A percentile compares a stretch with the other conserved stretches of the same genome.
Conservation (phyloP, 2,329 filamentous ascomycete species). For the Ophiognomonia clavigignenti-juglandacearum region DNA sequence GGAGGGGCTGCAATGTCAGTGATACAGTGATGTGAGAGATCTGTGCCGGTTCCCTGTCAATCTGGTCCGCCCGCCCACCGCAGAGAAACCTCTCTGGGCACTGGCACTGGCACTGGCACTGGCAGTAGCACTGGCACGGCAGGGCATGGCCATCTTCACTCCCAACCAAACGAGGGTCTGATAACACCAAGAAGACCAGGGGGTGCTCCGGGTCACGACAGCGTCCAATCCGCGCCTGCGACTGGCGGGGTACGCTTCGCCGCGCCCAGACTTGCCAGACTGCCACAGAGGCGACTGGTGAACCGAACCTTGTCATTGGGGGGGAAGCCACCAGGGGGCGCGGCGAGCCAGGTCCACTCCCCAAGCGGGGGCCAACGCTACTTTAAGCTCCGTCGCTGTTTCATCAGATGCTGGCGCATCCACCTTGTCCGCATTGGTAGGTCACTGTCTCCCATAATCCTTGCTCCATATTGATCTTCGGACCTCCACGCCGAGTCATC, state of each 20-base stretch:
- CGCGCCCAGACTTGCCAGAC: slow-evolving; percentile 2
- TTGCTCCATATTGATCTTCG: too few species aligned
- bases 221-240: slow-evolving; percentile 7
- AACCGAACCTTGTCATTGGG: not conserved
- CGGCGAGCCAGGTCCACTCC: slow-evolving; percentile 14
- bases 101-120: too few species aligned
- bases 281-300: not conserved
- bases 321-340: not conserved
- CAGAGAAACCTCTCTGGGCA: slow-evolving; percentile 4
- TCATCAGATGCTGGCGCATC: slow-evolving; percentile 16
- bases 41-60: too few species aligned
- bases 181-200: too few species aligned
- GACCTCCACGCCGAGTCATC: too few species aligned
- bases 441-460: not conserved
- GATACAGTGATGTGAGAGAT: slow-evolving; percentile 30
- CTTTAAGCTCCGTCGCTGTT: slow-evolving; percentile 18
- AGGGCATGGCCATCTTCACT: too few species aligned
- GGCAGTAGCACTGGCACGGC: too few species aligned
- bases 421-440: slow-evolving; percentile 13
- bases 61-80: too few species aligned
- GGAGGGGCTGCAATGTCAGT: slow-evolving; percentile 25
- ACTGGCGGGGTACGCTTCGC: slow-evolving; percentile 9
- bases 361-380: slow-evolving; percentile 15
- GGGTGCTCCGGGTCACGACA: not conserved
- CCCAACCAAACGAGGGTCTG: not conserved